Conservation (phyloP, 1,284 basidiomycete species). For the Pyrrhoderma noxium region DNA sequence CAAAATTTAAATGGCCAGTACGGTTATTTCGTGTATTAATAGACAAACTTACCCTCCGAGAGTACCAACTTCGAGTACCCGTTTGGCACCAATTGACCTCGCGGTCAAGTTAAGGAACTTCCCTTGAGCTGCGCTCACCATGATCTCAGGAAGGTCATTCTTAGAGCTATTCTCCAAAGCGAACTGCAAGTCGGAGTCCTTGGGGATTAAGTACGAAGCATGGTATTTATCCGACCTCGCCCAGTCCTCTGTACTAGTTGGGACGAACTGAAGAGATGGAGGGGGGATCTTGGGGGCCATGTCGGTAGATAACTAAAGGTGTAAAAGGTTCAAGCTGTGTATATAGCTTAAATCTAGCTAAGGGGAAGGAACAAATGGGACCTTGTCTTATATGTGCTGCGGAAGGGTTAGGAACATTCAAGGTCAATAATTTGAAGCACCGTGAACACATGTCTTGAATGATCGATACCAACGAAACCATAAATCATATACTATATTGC, state of each 20-base stretch:
- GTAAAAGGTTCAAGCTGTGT: too few relatives aligned
- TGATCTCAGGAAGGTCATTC: conserved; percentile 44
- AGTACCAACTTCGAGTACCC: conserved; percentile 54
- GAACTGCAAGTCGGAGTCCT: conserved; percentile 39
- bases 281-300: background rate
- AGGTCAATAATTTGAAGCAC: too few relatives aligned
- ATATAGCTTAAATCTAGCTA: too few relatives aligned
- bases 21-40: too few relatives aligned
- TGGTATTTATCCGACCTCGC: conserved; percentile 46
- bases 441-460: too few relatives aligned
- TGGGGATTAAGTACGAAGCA: conserved; percentile 43
- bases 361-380: too few relatives aligned
- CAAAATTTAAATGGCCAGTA: too few relatives aligned
- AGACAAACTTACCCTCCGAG: conserved; percentile 45
- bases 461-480: too few relatives aligned
- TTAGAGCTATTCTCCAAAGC: conserved; percentile 35
- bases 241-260: conserved; percentile 33
- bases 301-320: too few relatives aligned
- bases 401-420: too few relatives aligned
- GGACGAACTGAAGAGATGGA: background rate
- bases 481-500: too few relatives aligned
- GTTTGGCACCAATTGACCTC: conserved; percentile 40
- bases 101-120: conserved; percentile 48
- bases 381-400: too few relatives aligned
- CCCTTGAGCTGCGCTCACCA: conserved; percentile 48